Conservation (phyloP, 768 basidiomycete species). For the Hygrophoropsis aurantiaca region DNA sequence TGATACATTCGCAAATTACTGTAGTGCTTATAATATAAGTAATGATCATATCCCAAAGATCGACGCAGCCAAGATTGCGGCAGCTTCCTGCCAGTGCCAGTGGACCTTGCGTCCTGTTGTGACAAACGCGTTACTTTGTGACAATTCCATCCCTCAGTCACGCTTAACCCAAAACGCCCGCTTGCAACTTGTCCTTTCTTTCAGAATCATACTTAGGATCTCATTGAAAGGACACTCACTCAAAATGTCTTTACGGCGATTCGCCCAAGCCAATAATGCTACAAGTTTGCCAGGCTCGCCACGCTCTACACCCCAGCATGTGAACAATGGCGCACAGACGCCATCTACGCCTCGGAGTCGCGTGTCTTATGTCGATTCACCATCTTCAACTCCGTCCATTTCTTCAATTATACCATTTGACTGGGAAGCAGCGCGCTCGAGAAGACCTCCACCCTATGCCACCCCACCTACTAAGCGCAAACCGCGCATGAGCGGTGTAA, state of each 20-base stretch:
- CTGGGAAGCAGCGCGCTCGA: slow-evolving; percentile 80
- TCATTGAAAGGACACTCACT: background rate
- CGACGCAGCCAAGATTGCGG: background rate
- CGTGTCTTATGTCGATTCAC: slow-evolving; percentile 58
- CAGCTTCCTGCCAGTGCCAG: background rate
- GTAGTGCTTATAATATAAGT: too few relatives aligned
- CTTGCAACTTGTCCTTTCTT: background rate
- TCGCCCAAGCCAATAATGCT: slow-evolving; percentile 51
- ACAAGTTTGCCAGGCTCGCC: slow-evolving; percentile 41
- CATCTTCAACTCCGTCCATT: slow-evolving; percentile 66
- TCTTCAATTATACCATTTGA: slow-evolving; percentile 81
- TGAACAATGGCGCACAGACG: slow-evolving; percentile 33
- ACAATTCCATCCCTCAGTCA: slow-evolving; percentile 17
- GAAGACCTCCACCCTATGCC: slow-evolving; percentile 70
- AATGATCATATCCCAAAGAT: too few relatives aligned
- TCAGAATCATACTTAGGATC: background rate
- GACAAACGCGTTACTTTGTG: slow-evolving; percentile 25
- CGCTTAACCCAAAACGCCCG: slow-evolving; percentile 2
- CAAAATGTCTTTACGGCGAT: slow-evolving; percentile 55
- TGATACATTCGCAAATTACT: background rate
- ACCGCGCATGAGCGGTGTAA: slow-evolving; percentile 37
- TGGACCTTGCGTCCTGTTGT: slow-evolving; percentile 12
- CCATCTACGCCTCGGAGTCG: slow-evolving; percentile 47
- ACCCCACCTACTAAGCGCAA: slow-evolving; percentile 53
- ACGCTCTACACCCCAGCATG: slow-evolving; percentile 36